Conservation (phyloP, 495 filamentous ascomycete species). For the Hypoxylon fragiforme region DNA sequence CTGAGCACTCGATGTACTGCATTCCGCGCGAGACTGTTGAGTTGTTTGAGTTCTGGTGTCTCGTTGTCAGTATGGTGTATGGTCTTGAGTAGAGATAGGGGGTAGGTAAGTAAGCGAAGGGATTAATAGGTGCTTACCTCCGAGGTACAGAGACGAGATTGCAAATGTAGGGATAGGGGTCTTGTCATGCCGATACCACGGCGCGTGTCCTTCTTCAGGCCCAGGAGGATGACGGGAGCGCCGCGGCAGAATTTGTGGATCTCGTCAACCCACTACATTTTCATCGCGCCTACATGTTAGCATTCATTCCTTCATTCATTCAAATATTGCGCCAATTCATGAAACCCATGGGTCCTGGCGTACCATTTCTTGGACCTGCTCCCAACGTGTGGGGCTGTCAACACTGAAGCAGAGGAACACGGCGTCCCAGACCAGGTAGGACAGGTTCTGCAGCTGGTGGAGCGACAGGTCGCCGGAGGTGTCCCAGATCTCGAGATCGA, state of each 20-base stretch:
- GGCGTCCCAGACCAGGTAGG: conserved; percentile 38
- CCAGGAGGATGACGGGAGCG: conserved; percentile 30
- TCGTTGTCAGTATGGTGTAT: not conserved
- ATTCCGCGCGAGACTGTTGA: conserved; percentile 12
- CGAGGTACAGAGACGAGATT: conserved; percentile 4
- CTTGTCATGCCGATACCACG: conserved; percentile 13
- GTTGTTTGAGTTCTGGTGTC: conserved; percentile 10
- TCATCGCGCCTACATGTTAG: conserved; percentile 3
- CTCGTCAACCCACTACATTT: conserved; percentile 26
- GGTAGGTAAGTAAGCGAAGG: not conserved
- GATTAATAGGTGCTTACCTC: conserved; percentile 13
- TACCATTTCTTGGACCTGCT: conserved; percentile 24
- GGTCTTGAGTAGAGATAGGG: not conserved
- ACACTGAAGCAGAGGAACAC: conserved; percentile 40
- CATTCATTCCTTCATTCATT: too few species aligned
- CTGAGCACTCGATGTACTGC: conserved; percentile 37
- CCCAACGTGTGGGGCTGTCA: conserved; percentile 5
- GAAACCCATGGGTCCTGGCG: not conserved
- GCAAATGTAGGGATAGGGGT: conserved; percentile 19
- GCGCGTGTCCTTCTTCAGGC: conserved; percentile 34
- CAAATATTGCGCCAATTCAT: not conserved
- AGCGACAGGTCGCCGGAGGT: conserved; percentile 30
- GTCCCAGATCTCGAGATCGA: conserved; percentile 39
- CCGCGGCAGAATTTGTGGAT: conserved; percentile 27
- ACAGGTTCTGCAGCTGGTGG: conserved; percentile 29